Evolutionary conservation across 2,329 filamentous ascomycete genomes (phyloP), one percentile per base, ranked within the genome.

Genomic region (Akanthomyces muscarius): DNA sequence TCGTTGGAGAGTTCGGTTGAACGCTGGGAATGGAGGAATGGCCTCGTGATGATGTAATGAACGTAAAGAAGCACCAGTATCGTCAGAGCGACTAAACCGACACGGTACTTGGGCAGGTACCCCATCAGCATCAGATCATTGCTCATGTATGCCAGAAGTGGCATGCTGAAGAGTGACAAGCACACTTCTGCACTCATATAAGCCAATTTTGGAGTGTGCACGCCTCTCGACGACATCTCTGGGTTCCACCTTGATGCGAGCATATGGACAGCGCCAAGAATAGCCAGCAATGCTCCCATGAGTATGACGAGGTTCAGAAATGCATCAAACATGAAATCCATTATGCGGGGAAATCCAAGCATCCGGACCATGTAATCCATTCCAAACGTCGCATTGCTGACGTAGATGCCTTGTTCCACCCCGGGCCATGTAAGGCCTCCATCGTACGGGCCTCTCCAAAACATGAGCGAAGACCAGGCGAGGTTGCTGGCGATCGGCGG

Each of bases 401-500:
- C 53, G 30, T 63, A 63, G n/a, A 63, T 56, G 21, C 61, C 61
- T 11, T 48, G 52, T 4, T 53, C 54, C 4, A 50, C 33, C 2
- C 61, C 54, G 5, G 33, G 44, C 44, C 36, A 58, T 38, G 61
- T 50, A 18, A 18, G 38, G 44, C 54, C 61, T 14, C 51, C 16
- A 38, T 63, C 53, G 36, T 58, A 58, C 3, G 61, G 61, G 8
- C 61, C 61, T 47, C 61, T 58, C 61, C 61, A 63, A 21, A 58
- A 63, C 54, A 63, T 38, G 25, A 63, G 42, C 33, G 53, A 63
- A 13, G 61, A 38, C 61, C 61, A 63, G 54, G 61, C 61, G 30
- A 51, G 7, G 10, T 58, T 63, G 61, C 61, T 53, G 5, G 41
- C 30, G 8, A 58, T 23, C 4, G 61, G 61, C n/a, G 14, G 52